These are phyloP conservation scores for Vigna angularis DNA, from an alignment of 306 rosid genomes.

Conservation along the genomic window DNA sequence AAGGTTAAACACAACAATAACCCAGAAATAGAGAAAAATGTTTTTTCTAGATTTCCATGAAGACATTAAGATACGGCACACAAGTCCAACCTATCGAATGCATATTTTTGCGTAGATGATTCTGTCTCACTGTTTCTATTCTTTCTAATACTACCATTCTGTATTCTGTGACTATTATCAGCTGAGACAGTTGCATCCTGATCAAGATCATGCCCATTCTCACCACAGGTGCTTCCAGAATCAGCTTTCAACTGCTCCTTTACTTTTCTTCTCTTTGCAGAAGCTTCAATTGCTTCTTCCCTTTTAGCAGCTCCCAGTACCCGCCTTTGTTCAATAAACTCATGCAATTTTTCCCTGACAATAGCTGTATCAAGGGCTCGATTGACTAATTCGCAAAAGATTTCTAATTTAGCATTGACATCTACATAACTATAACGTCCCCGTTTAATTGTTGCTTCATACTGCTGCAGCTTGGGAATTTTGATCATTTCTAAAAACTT, in stretches of 20 bases:
- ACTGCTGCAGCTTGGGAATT: slow-evolving; percentile 57
- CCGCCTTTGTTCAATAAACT: slow-evolving; percentile 75
- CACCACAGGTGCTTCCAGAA: slow-evolving; percentile 53
- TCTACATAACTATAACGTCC: slow-evolving; percentile 90
- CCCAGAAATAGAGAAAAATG: slow-evolving; percentile 8
- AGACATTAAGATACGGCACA: slow-evolving; percentile 25
- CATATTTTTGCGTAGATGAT: slow-evolving; percentile 47
- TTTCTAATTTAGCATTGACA: slow-evolving; percentile 66
- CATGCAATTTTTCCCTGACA: slow-evolving; percentile 75
- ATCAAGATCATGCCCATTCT: slow-evolving; percentile 39
- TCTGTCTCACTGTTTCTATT: slow-evolving; percentile 57
- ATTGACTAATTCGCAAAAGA: slow-evolving; percentile 71
- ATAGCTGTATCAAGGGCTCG: slow-evolving; percentile 62
- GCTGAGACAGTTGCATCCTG: slow-evolving; percentile 30
- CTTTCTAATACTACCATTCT: slow-evolving; percentile 45
- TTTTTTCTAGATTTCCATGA: slow-evolving; percentile 2
- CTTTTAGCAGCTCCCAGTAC: slow-evolving; percentile 82
- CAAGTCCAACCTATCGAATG: slow-evolving; percentile 51
- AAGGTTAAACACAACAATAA: slow-evolving; percentile 19
- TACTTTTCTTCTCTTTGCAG: slow-evolving; percentile 70
- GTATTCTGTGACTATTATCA: slow-evolving; percentile 50
- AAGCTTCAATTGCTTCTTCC: slow-evolving; percentile 68
- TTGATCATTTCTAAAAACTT: slow-evolving; percentile 79
- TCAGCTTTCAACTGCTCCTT: slow-evolving; percentile 67
- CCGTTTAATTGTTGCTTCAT: slow-evolving; percentile 76